A percentile compares a stretch with the other conserved stretches of the same genome.
These are phyloP conservation scores for Botrytis porri DNA, from an alignment of 2,329 filamentous ascomycete species.

Conservation along the genomic window DNA sequence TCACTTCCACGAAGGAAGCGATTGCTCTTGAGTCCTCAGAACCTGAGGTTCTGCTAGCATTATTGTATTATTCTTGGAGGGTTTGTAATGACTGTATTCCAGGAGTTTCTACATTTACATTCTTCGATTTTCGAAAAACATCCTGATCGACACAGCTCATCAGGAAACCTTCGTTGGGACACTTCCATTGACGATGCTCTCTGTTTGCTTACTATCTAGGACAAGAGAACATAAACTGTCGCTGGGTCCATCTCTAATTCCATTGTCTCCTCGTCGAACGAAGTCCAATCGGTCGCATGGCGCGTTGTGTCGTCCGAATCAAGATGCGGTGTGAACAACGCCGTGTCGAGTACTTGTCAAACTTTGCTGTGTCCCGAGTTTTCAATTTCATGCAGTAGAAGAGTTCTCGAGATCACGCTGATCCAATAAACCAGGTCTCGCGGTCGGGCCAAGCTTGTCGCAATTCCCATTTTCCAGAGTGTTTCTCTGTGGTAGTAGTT, in stretches of 20 bases:
- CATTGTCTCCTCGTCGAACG: background rate
- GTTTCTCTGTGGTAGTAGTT: background rate
- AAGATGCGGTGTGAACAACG: background rate
- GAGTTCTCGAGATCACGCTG: background rate
- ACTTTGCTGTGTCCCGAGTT: background rate
- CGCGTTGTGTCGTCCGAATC: background rate
- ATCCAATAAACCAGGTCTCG: background rate
- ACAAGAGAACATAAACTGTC: background rate
- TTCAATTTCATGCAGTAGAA: background rate
- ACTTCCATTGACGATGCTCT: background rate
- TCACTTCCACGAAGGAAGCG: too few species aligned
- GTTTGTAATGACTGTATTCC: background rate
- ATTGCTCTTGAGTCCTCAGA: background rate
- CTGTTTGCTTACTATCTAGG: background rate
- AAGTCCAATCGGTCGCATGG: too few species aligned
- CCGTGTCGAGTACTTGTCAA: background rate
- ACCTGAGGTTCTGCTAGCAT: background rate
- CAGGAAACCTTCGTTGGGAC: accelerated
- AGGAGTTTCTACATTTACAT: background rate
- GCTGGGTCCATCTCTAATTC: background rate
- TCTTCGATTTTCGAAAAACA: background rate
- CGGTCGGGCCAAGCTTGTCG: background rate
- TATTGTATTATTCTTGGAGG: background rate
- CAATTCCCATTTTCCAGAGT: background rate
- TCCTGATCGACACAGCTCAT: too few species aligned